These are phyloP conservation scores for Solanum chacoense DNA, from an alignment of 305 asterid species.

Conservation along the genomic window DNA sequence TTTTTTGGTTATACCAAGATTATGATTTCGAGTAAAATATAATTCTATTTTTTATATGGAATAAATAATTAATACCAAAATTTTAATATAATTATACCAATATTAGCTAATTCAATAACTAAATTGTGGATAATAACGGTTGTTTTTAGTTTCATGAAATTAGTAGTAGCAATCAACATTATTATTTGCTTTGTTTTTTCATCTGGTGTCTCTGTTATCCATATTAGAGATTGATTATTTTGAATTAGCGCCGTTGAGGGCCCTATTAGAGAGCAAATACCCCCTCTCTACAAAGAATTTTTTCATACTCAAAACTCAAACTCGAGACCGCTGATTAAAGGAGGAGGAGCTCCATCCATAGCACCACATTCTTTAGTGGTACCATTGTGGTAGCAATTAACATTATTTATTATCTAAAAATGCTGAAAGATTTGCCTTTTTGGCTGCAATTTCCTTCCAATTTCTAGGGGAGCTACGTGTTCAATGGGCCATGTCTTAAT, in stretches of 20 bases:
- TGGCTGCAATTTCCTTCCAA: neutral
- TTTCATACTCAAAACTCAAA: too few species aligned
- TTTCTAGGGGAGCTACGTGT: neutral
- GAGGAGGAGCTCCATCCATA: neutral
- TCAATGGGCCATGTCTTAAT: neutral
- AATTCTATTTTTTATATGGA: neutral
- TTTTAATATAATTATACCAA: neutral
- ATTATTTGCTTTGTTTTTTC: too few species aligned
- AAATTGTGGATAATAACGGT: neutral
- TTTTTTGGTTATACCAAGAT: neutral
- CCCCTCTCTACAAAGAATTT: too few species aligned
- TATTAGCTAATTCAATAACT: neutral
- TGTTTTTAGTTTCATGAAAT: neutral
- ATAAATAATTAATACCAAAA: neutral
- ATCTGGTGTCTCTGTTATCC: neutral
- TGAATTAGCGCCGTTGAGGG: fast-evolving
- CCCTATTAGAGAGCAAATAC: too few species aligned
- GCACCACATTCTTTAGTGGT: neutral
- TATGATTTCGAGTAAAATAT: neutral
- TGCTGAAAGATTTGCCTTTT: neutral
- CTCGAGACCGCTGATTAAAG: too few species aligned
- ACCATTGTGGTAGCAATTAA: neutral
- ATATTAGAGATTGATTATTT: neutral
- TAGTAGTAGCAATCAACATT: neutral
- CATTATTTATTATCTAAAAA: neutral